phyloP scores from a whole-genome alignment of 306 rosid species.

The Vicia sativa region DNA sequence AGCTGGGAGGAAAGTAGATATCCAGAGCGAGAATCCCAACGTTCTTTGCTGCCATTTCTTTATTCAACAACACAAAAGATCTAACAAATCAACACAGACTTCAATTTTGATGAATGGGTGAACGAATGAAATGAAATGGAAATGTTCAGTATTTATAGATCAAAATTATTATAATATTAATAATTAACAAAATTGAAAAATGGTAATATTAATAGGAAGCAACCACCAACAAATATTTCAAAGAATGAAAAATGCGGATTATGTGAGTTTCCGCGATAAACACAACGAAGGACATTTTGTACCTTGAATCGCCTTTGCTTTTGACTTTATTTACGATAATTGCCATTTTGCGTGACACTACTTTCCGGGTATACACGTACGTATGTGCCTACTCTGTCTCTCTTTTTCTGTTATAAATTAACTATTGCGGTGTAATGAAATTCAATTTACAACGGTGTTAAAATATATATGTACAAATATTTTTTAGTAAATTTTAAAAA shows the following conservation, averaged over 20 bases:
- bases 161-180: background rate
- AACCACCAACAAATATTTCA: conserved; percentile 17
- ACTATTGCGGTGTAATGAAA: too few relatives aligned
- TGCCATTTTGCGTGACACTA: background rate
- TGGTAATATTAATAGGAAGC: background rate
- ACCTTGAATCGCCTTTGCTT: background rate
- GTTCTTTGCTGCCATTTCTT: conserved; percentile 69
- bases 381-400: background rate
- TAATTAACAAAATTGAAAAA: background rate
- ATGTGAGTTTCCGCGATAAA: conserved; percentile 28
- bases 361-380: conserved; percentile 4
- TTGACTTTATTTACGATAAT: conserved; percentile 20
- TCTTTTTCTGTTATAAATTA: background rate
- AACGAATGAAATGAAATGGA: conserved; percentile 29
- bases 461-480: too few relatives aligned
- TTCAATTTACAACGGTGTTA: too few relatives aligned
- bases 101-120: background rate
- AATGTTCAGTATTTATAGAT: conserved; percentile 7
- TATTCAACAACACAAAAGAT: background rate
- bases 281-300: background rate
- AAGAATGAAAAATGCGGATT: conserved; percentile 22
- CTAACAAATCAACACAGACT: background rate
- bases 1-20: conserved; percentile 89
- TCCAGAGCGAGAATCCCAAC: conserved; percentile 95
- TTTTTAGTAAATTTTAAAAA: too few relatives aligned